phyloP scores from a whole-genome alignment of 306 rosid genomes.

The Rosa multiflora region DNA sequence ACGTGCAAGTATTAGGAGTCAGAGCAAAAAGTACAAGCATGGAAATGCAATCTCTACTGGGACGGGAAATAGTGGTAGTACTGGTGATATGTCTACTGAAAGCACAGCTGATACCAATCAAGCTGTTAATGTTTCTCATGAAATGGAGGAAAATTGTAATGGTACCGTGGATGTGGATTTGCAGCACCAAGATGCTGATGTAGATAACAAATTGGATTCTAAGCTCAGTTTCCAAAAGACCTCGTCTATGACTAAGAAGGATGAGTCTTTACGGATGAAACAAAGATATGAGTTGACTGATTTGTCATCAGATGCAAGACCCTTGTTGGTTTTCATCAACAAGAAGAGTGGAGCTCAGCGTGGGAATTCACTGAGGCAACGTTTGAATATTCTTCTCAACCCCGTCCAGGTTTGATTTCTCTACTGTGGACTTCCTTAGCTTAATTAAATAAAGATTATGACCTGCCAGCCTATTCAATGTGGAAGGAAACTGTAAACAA shows the following conservation, averaged over 20 bases:
- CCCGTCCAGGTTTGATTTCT: conserved; percentile 82
- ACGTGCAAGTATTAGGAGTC: conserved; percentile 85
- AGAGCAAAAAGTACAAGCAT: conserved; percentile 80
- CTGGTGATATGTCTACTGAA: conserved; percentile 64
- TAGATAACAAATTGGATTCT: conserved; percentile 49
- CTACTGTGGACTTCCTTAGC: conserved; percentile 18
- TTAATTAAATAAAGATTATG: neutral
- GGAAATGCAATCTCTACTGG: conserved; percentile 55
- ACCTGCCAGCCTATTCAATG: neutral
- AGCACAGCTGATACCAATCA: conserved; percentile 62
- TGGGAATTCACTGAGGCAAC: conserved; percentile 84
- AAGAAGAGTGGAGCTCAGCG: conserved; percentile 99
- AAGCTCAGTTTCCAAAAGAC: conserved; percentile 49
- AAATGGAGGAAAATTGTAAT: conserved; percentile 51
- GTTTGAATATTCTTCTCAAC: conserved; percentile 81
- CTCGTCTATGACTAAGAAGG: conserved; percentile 66
- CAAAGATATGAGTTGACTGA: conserved; percentile 76
- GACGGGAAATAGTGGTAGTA: conserved; percentile 60
- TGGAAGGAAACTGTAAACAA: conserved; percentile 4
- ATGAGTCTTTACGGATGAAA: conserved; percentile 58
- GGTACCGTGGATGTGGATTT: conserved; percentile 44
- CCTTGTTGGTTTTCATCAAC: conserved; percentile 87
- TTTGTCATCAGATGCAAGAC: conserved; percentile 87
- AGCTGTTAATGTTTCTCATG: conserved; percentile 58
- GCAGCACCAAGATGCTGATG: conserved; percentile 60